Conservation (phyloP, 1,284 basidiomycete genomes). For the Ceratobasidium sp. region DNA sequence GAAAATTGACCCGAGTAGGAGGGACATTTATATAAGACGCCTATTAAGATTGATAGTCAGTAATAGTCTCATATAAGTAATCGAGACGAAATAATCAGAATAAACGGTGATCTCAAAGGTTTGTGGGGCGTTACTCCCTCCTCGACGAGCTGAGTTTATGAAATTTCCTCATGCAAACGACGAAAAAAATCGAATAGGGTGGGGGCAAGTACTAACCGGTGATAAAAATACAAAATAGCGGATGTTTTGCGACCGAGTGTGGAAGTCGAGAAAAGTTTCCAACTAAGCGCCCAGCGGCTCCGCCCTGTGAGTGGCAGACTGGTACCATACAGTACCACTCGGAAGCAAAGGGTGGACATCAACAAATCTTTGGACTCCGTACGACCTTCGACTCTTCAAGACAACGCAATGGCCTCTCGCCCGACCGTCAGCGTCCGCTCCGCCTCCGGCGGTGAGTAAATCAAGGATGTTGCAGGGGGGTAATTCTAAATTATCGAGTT, state of each 20-base stretch:
- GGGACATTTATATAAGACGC: too few species aligned
- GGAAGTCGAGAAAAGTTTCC: background rate
- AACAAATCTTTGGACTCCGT: slow-evolving; percentile 23
- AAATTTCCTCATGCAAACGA: slow-evolving; percentile 32
- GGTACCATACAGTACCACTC: slow-evolving; percentile 26
- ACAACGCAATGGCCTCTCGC: slow-evolving; percentile 78
- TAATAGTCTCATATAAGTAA: background rate
- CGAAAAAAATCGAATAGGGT: background rate
- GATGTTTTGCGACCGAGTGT: background rate
- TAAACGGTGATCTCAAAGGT: slow-evolving; percentile 37
- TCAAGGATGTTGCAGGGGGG: background rate
- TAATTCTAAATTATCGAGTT: slow-evolving; percentile 17
- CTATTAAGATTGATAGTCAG: too few species aligned
- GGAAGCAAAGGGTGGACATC: slow-evolving; percentile 31
- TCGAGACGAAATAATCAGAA: slow-evolving; percentile 15
- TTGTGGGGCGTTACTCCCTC: slow-evolving; percentile 42
- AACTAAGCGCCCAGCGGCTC: slow-evolving; percentile 9
- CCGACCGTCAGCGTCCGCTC: slow-evolving; percentile 86
- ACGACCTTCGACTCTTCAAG: slow-evolving; percentile 43
- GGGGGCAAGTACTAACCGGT: background rate
- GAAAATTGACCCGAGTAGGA: too few species aligned
- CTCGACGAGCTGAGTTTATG: slow-evolving; percentile 43
- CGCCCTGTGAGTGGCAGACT: background rate
- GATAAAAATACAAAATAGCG: background rate
- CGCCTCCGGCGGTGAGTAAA: slow-evolving; percentile 68